phyloP scores from a whole-genome alignment of 208 protist genomes.

The Leptomonas seymouri region DNA sequence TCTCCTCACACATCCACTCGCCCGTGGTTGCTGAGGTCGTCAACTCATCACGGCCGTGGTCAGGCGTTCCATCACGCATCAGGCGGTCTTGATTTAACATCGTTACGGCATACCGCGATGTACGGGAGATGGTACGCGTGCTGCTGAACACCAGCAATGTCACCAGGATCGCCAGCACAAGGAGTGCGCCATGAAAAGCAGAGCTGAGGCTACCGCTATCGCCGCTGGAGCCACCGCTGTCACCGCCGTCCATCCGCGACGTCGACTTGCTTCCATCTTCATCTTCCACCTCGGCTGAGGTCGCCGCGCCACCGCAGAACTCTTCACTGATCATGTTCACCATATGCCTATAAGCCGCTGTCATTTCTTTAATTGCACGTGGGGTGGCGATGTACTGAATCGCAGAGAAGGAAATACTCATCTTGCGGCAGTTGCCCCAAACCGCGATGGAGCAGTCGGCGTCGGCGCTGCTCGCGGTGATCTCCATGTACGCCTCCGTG shows the following conservation, averaged over 20 bases:
- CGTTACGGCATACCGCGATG: slow-evolving; percentile 29
- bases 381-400: slow-evolving; percentile 76
- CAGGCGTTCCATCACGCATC: slow-evolving; percentile 6
- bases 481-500: slow-evolving; percentile 71
- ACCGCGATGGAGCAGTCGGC: slow-evolving; percentile 63
- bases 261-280: slow-evolving; percentile 5
- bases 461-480: slow-evolving; percentile 62
- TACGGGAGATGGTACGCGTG: slow-evolving; percentile 43
- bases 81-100: slow-evolving; percentile 33
- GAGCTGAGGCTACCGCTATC: slow-evolving; percentile 31
- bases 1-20: slow-evolving; percentile 46
- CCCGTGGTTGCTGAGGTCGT: slow-evolving; percentile 10
- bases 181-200: slow-evolving; percentile 66
- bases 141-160: slow-evolving; percentile 58
- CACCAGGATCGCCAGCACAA: slow-evolving; percentile 64
- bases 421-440: slow-evolving; percentile 77
- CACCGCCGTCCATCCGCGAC: slow-evolving; percentile 8
- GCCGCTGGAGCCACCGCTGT: slow-evolving; percentile 14
- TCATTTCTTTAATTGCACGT: slow-evolving; percentile 81
- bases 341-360: slow-evolving; percentile 73
- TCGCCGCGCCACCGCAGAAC: slow-evolving; percentile 43
- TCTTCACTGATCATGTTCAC: slow-evolving; percentile 76
- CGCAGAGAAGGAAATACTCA: slow-evolving; percentile 68
- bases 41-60: background rate
- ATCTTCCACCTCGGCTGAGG: slow-evolving; percentile 10